Percentiles rank a stretch among this genome's conserved stretches.
These are phyloP conservation scores for Phanerodontia chrysosporium DNA, from an alignment of 768 basidiomycete genomes.

Conservation along the genomic window DNA sequence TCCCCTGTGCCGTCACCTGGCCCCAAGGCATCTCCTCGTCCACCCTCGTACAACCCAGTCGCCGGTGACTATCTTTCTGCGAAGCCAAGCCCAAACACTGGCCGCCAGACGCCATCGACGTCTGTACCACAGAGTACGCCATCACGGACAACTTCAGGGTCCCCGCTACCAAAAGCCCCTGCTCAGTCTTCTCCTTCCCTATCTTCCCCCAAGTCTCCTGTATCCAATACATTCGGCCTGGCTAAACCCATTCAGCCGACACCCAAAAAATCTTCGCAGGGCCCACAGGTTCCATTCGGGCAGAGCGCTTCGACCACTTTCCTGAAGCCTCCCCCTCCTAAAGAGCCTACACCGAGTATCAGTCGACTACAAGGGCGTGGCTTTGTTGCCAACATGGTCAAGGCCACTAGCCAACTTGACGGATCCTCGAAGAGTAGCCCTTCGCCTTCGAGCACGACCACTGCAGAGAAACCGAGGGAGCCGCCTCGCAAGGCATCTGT, in stretches of 20 bases:
- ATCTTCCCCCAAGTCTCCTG: slow-evolving; percentile 24
- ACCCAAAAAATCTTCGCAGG: slow-evolving; percentile 40
- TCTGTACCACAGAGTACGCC: neutral
- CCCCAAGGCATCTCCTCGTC: neutral
- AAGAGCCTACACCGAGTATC: slow-evolving; percentile 78
- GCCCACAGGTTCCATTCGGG: slow-evolving; percentile 41
- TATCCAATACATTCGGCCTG: slow-evolving; percentile 37
- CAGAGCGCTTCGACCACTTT: slow-evolving; percentile 53
- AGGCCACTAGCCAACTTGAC: slow-evolving; percentile 56
- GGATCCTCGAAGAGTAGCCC: slow-evolving; percentile 26
- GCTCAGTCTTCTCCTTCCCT: slow-evolving; percentile 19
- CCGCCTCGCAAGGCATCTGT: slow-evolving; percentile 38
- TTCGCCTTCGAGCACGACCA: slow-evolving; percentile 15
- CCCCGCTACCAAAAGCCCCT: slow-evolving; percentile 7
- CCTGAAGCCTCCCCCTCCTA: slow-evolving; percentile 48
- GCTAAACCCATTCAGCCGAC: slow-evolving; percentile 46
- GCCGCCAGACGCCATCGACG: slow-evolving; percentile 1
- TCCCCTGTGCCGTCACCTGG: slow-evolving; percentile 21
- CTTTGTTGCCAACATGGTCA: slow-evolving; percentile 81
- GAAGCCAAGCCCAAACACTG: neutral
- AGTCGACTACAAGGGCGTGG: slow-evolving; percentile 81
- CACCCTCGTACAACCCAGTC: neutral
- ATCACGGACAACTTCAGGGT: neutral
- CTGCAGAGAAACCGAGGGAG: slow-evolving; percentile 31
- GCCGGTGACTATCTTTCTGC: neutral